Conservation (phyloP, 2,329 filamentous ascomycete genomes). For the Tolypocladium amazonense region DNA sequence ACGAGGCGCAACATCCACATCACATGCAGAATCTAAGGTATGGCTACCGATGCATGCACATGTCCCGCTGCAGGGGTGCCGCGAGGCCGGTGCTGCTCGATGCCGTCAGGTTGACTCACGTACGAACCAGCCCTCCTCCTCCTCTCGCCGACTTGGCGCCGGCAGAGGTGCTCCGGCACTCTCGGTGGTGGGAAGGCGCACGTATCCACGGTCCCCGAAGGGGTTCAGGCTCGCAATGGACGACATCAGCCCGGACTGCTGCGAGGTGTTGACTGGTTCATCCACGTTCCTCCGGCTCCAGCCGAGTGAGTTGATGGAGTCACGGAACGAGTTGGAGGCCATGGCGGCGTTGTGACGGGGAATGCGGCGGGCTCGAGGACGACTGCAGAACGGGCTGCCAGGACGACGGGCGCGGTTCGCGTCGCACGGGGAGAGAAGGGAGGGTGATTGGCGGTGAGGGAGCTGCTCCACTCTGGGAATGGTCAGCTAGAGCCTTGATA, state of each 20-base stretch:
- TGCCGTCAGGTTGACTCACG: slow-evolving; percentile 53
- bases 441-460: background rate
- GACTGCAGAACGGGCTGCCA: background rate
- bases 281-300: slow-evolving; percentile 88
- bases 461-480: slow-evolving; percentile 7
- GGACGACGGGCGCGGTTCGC: slow-evolving; percentile 11
- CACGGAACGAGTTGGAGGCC: slow-evolving; percentile 82
- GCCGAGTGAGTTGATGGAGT: slow-evolving; percentile 88
- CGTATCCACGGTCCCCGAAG: slow-evolving; percentile 77
- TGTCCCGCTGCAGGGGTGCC: slow-evolving; percentile 33
- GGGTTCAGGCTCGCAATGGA: slow-evolving; percentile 80
- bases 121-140: slow-evolving; percentile 92
- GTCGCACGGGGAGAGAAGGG: background rate
- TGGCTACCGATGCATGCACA: slow-evolving; percentile 28
- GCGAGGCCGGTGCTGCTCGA: slow-evolving; percentile 12
- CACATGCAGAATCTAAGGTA: slow-evolving; percentile 28
- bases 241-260: slow-evolving; percentile 64
- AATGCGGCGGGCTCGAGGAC: background rate
- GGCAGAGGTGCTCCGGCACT: slow-evolving; percentile 75
- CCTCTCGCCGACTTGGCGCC: slow-evolving; percentile 73
- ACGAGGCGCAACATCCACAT: slow-evolving; percentile 31
- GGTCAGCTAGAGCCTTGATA: slow-evolving; percentile 10
- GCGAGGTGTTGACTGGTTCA: slow-evolving; percentile 59
- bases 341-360: slow-evolving; percentile 34
- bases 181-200: slow-evolving; percentile 80